phyloP scores from a whole-genome alignment of 495 filamentous ascomycete genomes.

The Acidomyces sp. region DNA sequence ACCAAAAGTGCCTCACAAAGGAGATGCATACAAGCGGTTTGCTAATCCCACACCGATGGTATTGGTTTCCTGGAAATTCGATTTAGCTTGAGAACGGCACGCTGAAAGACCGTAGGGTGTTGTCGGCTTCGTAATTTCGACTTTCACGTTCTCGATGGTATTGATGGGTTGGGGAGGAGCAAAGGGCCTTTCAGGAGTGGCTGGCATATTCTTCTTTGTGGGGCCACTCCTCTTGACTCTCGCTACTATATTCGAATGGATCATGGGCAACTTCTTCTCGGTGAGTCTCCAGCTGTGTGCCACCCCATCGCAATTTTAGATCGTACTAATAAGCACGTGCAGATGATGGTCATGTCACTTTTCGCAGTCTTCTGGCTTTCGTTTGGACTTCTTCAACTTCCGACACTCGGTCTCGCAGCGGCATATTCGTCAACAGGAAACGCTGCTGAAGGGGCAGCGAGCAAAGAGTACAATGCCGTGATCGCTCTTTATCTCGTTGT shows the following conservation, averaged over 20 bases:
- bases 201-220: slow-evolving; percentile 25
- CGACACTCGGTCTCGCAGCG: slow-evolving; percentile 36
- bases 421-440: slow-evolving; percentile 34
- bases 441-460: slow-evolving; percentile 33
- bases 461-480: slow-evolving; percentile 36
- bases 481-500: slow-evolving; percentile 37
- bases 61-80: too few species aligned
- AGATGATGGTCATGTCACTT: slow-evolving; percentile 46
- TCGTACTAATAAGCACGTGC: slow-evolving; percentile 22
- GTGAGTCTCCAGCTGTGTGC: too few species aligned
- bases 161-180: slow-evolving; percentile 46
- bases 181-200: slow-evolving; percentile 35
- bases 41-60: slow-evolving; percentile 43
- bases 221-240: slow-evolving; percentile 18
- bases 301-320: too few species aligned
- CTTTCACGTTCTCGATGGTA: slow-evolving; percentile 30
- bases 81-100: too few species aligned
- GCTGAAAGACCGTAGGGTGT: too few species aligned
- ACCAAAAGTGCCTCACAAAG: slow-evolving; percentile 37
- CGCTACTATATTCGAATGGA: slow-evolving; percentile 19
- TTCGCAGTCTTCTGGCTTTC: slow-evolving; percentile 45
- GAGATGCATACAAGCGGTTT: slow-evolving; percentile 37
- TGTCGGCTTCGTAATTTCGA: slow-evolving; percentile 41
- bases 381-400: slow-evolving; percentile 41
- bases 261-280: slow-evolving; percentile 42